phyloP scores from a whole-genome alignment of 108 stramenopile genomes.

The Pseudonitzschia delicatissima region DNA sequence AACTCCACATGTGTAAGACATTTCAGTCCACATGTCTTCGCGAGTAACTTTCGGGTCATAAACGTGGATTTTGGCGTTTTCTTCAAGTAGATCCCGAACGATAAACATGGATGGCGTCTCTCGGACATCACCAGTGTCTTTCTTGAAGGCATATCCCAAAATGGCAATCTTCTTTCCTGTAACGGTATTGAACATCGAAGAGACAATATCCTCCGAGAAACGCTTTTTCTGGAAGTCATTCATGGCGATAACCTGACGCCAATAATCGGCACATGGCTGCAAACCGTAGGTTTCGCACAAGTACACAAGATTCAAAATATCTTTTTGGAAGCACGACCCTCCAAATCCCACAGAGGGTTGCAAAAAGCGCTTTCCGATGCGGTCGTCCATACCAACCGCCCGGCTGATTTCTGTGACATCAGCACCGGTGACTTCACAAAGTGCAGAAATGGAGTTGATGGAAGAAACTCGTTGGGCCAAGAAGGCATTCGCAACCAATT shows the following conservation, averaged over 20 bases:
- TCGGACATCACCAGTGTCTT: slow-evolving; percentile 99
- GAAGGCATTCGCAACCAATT: slow-evolving; percentile 99
- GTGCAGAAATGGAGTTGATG: slow-evolving; percentile 99
- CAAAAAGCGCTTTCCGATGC: slow-evolving; percentile 97
- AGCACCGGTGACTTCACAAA: slow-evolving; percentile 99
- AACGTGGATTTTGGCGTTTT: slow-evolving; percentile 90
- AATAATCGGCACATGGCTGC: slow-evolving; percentile 97
- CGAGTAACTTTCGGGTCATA: slow-evolving; percentile 98
- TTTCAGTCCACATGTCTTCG: slow-evolving; percentile 96
- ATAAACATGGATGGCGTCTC: slow-evolving; percentile 99
- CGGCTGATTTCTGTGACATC: slow-evolving; percentile 95
- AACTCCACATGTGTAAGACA: slow-evolving; percentile 95
- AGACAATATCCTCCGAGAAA: slow-evolving; percentile 95
- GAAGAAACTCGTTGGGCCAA: slow-evolving; percentile 98
- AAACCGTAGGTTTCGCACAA: slow-evolving; percentile 97
- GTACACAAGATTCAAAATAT: slow-evolving; percentile 99
- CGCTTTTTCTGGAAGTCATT: slow-evolving; percentile 99
- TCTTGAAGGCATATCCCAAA: slow-evolving; percentile 99
- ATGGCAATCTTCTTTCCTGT: slow-evolving; percentile 98
- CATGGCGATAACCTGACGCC: slow-evolving; percentile 97
- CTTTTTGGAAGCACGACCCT: slow-evolving; percentile 99
- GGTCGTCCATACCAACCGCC: slow-evolving; percentile 96
- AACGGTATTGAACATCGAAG: slow-evolving; percentile 98
- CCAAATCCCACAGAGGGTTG: slow-evolving; percentile 98
- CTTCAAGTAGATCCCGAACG: slow-evolving; percentile 90